These are phyloP conservation scores for Pseudogymnoascus sp. DNA, from an alignment of 2,329 filamentous ascomycete species.

Conservation along the genomic window DNA sequence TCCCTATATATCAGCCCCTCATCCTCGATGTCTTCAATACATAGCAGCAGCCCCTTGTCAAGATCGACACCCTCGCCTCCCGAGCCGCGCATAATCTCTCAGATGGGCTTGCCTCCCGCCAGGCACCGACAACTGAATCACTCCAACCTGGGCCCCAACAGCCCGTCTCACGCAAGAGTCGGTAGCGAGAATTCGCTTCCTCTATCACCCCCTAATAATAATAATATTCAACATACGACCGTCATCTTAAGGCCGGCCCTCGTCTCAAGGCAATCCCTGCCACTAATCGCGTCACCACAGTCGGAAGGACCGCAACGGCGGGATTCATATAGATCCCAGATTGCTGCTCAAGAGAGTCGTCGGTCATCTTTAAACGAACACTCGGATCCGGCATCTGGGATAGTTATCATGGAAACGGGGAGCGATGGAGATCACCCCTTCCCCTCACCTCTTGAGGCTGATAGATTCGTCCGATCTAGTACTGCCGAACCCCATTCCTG, in stretches of 20 bases:
- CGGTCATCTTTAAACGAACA: neutral
- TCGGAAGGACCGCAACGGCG: neutral
- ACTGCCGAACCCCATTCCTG: conserved; percentile 22
- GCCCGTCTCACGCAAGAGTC: conserved; percentile 51
- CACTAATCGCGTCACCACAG: neutral
- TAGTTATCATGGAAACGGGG: neutral
- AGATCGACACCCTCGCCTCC: conserved; percentile 29
- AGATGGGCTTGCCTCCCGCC: conserved; percentile 21
- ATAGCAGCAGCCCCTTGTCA: conserved; percentile 34
- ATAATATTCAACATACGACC: conserved; percentile 14
- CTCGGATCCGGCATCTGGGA: neutral
- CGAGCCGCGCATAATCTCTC: conserved; percentile 19
- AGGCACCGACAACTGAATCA: conserved; percentile 24
- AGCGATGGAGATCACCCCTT: neutral
- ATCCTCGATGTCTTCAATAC: conserved; percentile 41
- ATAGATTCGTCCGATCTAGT: conserved; percentile 17
- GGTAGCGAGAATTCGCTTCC: conserved; percentile 55
- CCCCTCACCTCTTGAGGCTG: neutral
- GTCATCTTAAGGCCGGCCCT: neutral
- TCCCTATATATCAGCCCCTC: conserved; percentile 53
- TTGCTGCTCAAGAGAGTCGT: neutral
- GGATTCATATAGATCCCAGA: neutral
- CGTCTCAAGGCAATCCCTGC: neutral
- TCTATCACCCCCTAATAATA: conserved; percentile 35
- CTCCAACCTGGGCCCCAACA: conserved; percentile 25